phyloP scores from a whole-genome alignment of 2,329 filamentous ascomycete species.

The Paraphoma sp. region DNA sequence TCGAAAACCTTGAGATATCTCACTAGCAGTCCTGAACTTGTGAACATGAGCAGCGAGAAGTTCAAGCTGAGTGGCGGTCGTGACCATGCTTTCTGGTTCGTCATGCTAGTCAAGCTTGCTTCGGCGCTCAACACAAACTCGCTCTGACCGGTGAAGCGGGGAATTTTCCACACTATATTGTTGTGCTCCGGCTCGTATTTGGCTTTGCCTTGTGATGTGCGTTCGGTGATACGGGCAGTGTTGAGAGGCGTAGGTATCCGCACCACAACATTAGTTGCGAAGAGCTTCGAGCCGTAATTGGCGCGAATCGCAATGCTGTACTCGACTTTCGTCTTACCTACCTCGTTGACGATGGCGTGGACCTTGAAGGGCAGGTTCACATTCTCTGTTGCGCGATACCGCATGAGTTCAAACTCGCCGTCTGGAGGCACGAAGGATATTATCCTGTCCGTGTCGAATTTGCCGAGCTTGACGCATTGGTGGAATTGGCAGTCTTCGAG shows the following conservation, averaged over 20 bases:
- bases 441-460: slow-evolving; percentile 95
- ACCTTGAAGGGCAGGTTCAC: slow-evolving; percentile 99
- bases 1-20: slow-evolving; percentile 98
- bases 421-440: slow-evolving; percentile 97
- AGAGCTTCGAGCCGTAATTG: slow-evolving; percentile 95
- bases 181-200: slow-evolving; percentile 99
- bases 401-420: slow-evolving; percentile 98
- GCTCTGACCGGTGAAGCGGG: slow-evolving; percentile 96
- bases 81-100: slow-evolving; percentile 96
- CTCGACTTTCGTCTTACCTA: slow-evolving; percentile 96
- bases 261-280: slow-evolving; percentile 94
- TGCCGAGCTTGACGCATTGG: slow-evolving; percentile 96
- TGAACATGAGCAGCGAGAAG: slow-evolving; percentile 98
- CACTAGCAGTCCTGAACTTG: slow-evolving; percentile 88
- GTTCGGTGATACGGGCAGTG: slow-evolving; percentile 90
- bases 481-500: slow-evolving; percentile 99
- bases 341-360: slow-evolving; percentile 96
- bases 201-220: slow-evolving; percentile 93
- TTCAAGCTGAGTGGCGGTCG: slow-evolving; percentile 88
- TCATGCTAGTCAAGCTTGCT: slow-evolving; percentile 93
- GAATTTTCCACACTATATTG: slow-evolving; percentile 98
- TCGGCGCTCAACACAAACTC: slow-evolving; percentile 96
- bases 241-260: slow-evolving; percentile 96
- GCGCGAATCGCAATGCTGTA: slow-evolving; percentile 98
- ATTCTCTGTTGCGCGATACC: slow-evolving; percentile 96